phyloP scores from a whole-genome alignment of 768 basidiomycete species.

The Ramaria rubella region DNA sequence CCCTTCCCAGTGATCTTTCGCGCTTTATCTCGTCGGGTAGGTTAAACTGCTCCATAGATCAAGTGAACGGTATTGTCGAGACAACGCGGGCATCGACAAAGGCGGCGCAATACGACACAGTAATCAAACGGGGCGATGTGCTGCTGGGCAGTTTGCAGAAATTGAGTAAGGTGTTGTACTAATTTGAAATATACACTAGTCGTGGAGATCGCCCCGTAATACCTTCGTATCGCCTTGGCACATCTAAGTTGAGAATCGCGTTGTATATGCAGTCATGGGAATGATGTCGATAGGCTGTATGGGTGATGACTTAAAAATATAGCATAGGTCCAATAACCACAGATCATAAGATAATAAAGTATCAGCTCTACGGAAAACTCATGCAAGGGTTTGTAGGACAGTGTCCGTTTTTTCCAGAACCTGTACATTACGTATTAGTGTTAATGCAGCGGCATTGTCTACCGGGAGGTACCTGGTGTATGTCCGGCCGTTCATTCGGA shows the following conservation, averaged over 20 bases:
- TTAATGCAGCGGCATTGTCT: slow-evolving; percentile 7
- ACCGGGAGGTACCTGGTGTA: slow-evolving; percentile 58
- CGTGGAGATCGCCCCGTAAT: too few relatives aligned
- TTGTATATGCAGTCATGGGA: too few relatives aligned
- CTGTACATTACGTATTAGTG: slow-evolving; percentile 32
- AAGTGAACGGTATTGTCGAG: slow-evolving; percentile 90
- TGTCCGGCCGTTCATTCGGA: slow-evolving; percentile 76
- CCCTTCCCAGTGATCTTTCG: slow-evolving; percentile 70
- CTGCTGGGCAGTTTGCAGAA: slow-evolving; percentile 82
- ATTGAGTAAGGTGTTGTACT: slow-evolving; percentile 82
- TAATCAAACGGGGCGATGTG: slow-evolving; percentile 90
- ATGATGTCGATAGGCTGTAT: too few relatives aligned
- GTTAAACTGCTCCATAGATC: slow-evolving; percentile 85
- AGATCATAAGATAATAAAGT: neutral
- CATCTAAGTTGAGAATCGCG: too few relatives aligned
- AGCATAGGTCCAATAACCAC: neutral
- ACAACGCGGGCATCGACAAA: slow-evolving; percentile 74
- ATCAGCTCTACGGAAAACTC: slow-evolving; percentile 4
- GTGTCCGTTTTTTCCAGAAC: slow-evolving; percentile 61
- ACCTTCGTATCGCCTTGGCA: too few relatives aligned
- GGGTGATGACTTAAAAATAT: too few relatives aligned
- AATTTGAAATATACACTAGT: too few relatives aligned
- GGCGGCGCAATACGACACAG: slow-evolving; percentile 84
- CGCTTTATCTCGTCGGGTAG: slow-evolving; percentile 86
- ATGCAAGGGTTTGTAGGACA: slow-evolving; percentile 54